phyloP scores from a whole-genome alignment of 139 green algal genomes.

The Spirogloea muscicola region DNA sequence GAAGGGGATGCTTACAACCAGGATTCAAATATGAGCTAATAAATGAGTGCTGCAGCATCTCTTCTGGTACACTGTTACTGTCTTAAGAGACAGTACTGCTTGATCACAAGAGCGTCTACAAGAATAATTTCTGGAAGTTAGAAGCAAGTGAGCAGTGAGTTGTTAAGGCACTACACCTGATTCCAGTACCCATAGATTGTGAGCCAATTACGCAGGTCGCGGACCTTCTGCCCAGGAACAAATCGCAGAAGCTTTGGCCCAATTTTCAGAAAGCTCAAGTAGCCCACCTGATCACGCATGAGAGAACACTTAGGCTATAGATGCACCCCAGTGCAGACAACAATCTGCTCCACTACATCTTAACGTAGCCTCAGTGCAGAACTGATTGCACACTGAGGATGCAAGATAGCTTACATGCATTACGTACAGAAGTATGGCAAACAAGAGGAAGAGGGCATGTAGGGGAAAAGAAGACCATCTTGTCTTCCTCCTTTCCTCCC shows the following conservation, averaged over 20 bases:
- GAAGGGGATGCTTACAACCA: no score
- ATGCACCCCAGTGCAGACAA: neutral
- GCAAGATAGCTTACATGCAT: neutral
- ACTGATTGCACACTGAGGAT: neutral
- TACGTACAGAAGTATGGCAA: constrained; percentile 56
- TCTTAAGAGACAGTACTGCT: no score
- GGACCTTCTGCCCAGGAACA: constrained; percentile 81
- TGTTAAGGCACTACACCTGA: constrained; percentile 24
- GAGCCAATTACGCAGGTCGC: constrained; percentile 90
- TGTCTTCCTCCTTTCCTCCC: constrained; percentile 88
- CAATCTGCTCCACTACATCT: no score
- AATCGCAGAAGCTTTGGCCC: constrained; percentile 95
- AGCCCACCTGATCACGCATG: constrained; percentile 42
- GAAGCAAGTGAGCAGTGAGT: no score
- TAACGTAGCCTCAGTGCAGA: no score
- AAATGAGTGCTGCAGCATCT: no score
- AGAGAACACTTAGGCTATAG: neutral
- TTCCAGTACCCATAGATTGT: constrained; percentile 69
- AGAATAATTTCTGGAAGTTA: no score
- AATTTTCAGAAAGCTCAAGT: constrained; percentile 77
- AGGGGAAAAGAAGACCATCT: constrained; percentile 75
- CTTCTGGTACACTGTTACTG: no score
- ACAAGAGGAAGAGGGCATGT: no score
- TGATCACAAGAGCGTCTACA: no score
- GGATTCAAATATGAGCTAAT: no score